Conservation (phyloP, 2,329 filamentous ascomycete genomes). For the Fusarium secorum region DNA sequence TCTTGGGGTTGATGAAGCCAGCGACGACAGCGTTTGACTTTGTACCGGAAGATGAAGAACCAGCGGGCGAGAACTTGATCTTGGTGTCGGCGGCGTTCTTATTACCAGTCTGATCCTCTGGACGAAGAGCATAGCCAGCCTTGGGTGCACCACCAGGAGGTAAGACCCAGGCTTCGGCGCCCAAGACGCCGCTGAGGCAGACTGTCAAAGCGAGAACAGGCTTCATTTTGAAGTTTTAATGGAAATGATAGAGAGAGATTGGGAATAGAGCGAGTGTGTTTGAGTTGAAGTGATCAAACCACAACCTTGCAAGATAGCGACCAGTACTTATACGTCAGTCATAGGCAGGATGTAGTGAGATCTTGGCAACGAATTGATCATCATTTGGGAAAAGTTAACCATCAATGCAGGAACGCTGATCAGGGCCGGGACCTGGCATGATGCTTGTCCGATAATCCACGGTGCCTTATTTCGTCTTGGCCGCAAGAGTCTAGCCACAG, state of each 20-base stretch:
- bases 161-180: background rate
- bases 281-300: background rate
- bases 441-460: background rate
- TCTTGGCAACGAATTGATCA: background rate
- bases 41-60: background rate
- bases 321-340: slow-evolving; percentile 4
- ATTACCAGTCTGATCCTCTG: background rate
- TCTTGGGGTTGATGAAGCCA: background rate
- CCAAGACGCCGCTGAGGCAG: background rate
- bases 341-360: background rate
- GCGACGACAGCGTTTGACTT: background rate
- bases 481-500: slow-evolving; percentile 9
- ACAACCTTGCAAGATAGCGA: background rate
- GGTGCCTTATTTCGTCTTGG: background rate
- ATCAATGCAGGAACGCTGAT: slow-evolving; percentile 8
- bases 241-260: background rate
- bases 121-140: slow-evolving; percentile 1
- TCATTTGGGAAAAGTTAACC: background rate
- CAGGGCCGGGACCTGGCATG: slow-evolving; percentile 11
- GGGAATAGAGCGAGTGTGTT: background rate
- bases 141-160: slow-evolving; percentile 1
- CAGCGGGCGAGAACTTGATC: background rate
- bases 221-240: background rate
- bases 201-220: background rate
- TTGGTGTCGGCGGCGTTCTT: background rate